Evolutionary conservation across 2,329 filamentous ascomycete species (phyloP), one percentile per base, ranked within the genome.

Genomic region (Ceratocystis papillata): DNA sequence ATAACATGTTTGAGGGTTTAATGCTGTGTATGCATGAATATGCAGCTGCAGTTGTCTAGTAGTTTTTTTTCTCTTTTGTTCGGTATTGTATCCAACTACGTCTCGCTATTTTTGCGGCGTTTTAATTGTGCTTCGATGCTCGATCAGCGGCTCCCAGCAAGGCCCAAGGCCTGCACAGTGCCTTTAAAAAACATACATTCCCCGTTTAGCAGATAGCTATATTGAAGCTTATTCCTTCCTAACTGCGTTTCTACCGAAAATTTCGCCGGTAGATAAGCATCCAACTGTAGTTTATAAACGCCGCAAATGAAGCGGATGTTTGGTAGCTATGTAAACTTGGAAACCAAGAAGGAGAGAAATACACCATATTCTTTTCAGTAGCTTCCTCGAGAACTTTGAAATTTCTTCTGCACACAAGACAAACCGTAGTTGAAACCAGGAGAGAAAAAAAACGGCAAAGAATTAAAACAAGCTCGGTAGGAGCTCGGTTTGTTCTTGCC

Each of bases 241-340:
- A 59, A 59, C 55, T 59, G 28, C 28, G 55, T 59, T 59, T 59
- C 55, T 59, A 59, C 55, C 55, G 55, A 59, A 59, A 59, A 59
- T 59, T 59, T 59, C 55, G 55, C 55, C 55, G 55, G 55, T n/a
- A 3, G 55, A 59, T 59, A 59, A 59, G 53, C 53, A 33, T n/a
- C 12, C 22, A 57, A n/a, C 28, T 12, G n/a, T 7, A 30, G 15
- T 17, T 25, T n/a, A 33, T 33, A 57, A 59, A 59, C 55, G 55
- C 55, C 55, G 55, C 55, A 59, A 59, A 30, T 22, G 10, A 57
- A 25, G 7, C 53, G 15, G 53, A n/a, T 12, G 20, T 25, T 7
- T 5, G 55, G 28, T 33, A 59, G 7, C 1, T 33, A 3, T 37
- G 55, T 57, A 0, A 22, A 30, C 25, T 6, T 17, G 2, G 22